Evolutionary conservation across 2,329 filamentous ascomycete species (phyloP).

Genomic region (Phoma sp.): DNA sequence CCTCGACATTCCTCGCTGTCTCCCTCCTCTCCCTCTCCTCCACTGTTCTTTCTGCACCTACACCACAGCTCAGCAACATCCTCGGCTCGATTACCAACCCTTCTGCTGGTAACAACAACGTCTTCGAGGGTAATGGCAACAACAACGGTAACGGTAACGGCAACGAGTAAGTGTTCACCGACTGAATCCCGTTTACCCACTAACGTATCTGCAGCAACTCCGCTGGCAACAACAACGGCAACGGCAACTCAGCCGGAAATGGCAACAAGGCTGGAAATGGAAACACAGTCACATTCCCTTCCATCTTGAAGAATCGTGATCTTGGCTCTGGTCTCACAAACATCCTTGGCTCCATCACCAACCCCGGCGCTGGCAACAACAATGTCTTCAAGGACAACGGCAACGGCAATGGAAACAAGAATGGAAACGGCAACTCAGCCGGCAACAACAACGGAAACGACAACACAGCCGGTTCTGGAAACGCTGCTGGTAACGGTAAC

Average conservation of each 20-base stretch:
- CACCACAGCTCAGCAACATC: constrained; percentile 18
- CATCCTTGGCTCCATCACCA: no score
- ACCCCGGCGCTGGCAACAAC: no score
- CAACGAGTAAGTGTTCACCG: neutral
- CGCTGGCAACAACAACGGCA: constrained; percentile 11
- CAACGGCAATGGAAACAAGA: no score
- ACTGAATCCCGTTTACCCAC: neutral
- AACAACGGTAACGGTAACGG: constrained; percentile 10
- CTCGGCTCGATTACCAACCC: constrained; percentile 17
- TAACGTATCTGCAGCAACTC: neutral
- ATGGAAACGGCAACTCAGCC: neutral
- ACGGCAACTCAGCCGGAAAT: no score
- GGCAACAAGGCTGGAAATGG: no score
- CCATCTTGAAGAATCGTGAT: no score
- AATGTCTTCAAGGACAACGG: no score
- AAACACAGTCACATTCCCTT: no score
- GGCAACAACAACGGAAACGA: constrained; percentile 9
- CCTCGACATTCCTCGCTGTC: constrained; percentile 17
- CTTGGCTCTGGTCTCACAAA: no score
- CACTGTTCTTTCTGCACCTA: constrained; percentile 25
- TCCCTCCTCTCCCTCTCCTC: constrained; percentile 24
- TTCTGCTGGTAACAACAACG: constrained; percentile 9
- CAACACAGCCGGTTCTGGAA: neutral
- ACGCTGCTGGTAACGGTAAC: no score
- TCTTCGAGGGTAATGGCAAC: constrained; percentile 4